These are phyloP conservation scores for Akanthomyces muscarius DNA, from an alignment of 2,329 filamentous ascomycete species.

Conservation along the genomic window DNA sequence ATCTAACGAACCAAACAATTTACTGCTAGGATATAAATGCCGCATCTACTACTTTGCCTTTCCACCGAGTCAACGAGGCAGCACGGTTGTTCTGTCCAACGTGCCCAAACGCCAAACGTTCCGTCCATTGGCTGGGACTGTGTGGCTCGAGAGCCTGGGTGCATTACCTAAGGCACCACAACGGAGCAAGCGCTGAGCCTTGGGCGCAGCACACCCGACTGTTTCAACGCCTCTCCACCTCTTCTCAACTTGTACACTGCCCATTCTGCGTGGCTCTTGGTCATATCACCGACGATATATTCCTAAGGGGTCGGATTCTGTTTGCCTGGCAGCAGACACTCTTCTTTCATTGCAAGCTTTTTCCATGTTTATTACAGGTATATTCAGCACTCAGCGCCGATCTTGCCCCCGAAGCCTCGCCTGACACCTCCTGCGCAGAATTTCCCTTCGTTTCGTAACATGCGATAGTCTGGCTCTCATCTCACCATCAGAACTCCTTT, in stretches of 20 bases:
- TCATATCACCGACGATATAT: conserved; percentile 16
- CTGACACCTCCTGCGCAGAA: conserved; percentile 24
- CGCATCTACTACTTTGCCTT: neutral
- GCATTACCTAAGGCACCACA: conserved; percentile 16
- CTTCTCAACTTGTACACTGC: conserved; percentile 7
- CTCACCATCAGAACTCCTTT: conserved; percentile 55
- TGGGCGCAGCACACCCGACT: conserved; percentile 2
- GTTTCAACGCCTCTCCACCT: conserved; percentile 17
- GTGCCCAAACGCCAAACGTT: conserved; percentile 7
- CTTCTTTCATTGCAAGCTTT: conserved; percentile 29
- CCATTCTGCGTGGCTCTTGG: conserved; percentile 13
- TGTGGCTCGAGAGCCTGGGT: conserved; percentile 2
- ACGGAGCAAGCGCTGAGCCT: conserved; percentile 13
- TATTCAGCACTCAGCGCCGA: conserved; percentile 18
- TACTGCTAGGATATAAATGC: neutral
- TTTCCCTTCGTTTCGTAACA: conserved; percentile 27
- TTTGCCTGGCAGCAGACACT: conserved; percentile 39
- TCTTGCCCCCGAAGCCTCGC: conserved; percentile 7
- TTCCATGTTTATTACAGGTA: conserved; percentile 28
- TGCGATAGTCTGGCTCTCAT: conserved; percentile 30
- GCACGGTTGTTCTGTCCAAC: neutral
- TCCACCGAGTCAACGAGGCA: neutral
- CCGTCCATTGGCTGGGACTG: neutral
- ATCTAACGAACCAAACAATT: neutral
- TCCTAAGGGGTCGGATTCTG: conserved; percentile 22